Evolutionary conservation across 768 basidiomycete genomes (phyloP), one percentile per base, ranked within the genome.

Genomic region (Phanerochaete sordida): DNA sequence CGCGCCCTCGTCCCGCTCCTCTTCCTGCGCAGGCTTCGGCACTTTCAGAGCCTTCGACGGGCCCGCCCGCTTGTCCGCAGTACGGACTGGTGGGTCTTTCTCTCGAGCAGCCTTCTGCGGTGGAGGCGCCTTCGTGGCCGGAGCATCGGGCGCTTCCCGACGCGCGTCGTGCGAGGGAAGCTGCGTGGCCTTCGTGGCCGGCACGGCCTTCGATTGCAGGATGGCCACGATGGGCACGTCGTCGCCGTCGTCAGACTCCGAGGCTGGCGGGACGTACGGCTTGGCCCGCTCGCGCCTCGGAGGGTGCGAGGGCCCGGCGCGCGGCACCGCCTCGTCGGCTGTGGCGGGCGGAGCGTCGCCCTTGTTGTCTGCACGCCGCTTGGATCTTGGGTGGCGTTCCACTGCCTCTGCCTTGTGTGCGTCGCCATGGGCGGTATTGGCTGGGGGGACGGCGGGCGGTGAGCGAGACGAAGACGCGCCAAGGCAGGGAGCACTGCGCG

Each of bases 211-310:
- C 16, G 50, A 16, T 21, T 51, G 31, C 30, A 31, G 28, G 13
- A n/a, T 21, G 1, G 27, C 50, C 28, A 51, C n/a, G 30, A 54
- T 26, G 28, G 53, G 53, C 1, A 16, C 50, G 50, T 51, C 50
- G 23, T 51, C 50, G 21, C 56, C 59, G 21, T 62, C 61, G 15
- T 62, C 61, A 3, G 24, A 28, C 28, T 62, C 61, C 31, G 61
- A 58, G 43, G 57, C 60, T 2, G 60, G 50, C 13, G 61, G 56
- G 16, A 58, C 31, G 53, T 57, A 58, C 2, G 56, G 56, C 24
- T 54, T 52, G 7, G 57, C 57, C 51, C 61, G 24, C 27, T 55
- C 58, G 23, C 57, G 49, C 24, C 27, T 31, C 12, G 50, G 26
- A 13, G 30, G 30, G 8, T 11, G 11, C 8, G 39, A 43, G 39